Evolutionary conservation across 768 basidiomycete genomes (phyloP).

Genomic region (Suillus placidus): DNA sequence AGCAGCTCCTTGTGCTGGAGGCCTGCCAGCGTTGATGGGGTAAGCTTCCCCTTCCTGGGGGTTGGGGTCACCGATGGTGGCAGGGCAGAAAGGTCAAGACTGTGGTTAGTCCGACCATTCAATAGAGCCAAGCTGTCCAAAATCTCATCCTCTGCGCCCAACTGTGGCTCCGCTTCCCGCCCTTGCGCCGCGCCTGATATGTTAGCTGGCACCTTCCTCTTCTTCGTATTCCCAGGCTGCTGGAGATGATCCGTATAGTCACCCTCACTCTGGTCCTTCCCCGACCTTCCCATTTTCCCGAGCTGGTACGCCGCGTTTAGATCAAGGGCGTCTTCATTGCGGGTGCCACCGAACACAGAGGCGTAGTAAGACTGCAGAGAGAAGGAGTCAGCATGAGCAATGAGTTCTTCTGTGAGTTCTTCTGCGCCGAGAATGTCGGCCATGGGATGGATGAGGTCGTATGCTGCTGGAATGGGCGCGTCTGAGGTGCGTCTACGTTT

Average conservation of each 20-base stretch:
- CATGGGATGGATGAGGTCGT: conserved; percentile 35
- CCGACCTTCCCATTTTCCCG: conserved; percentile 38
- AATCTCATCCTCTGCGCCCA: conserved; percentile 47
- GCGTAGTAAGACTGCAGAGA: conserved; percentile 67
- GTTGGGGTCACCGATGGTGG: conserved; percentile 23
- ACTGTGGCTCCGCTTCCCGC: conserved; percentile 44
- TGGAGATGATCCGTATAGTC: conserved; percentile 71
- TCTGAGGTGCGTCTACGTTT: conserved; percentile 67
- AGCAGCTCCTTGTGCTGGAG: conserved; percentile 77
- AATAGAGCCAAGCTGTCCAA: conserved; percentile 29
- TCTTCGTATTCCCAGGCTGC: conserved; percentile 85
- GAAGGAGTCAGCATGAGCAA: conserved; percentile 58
- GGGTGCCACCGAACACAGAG: conserved; percentile 49
- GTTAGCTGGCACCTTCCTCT: conserved; percentile 82
- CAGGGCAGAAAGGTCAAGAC: conserved; percentile 24
- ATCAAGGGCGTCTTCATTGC: conserved; percentile 24
- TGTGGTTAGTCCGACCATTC: conserved; percentile 28
- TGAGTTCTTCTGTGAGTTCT: conserved; percentile 57
- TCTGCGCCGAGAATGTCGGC: conserved; percentile 43
- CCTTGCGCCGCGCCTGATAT: conserved; percentile 42
- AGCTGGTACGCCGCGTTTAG: conserved; percentile 29
- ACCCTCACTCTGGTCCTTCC: conserved; percentile 57
- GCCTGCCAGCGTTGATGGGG: conserved; percentile 65
- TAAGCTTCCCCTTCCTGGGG: conserved; percentile 48
- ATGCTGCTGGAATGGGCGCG: conserved; percentile 26